Base-by-base conservation (phyloP, 2,329 filamentous ascomycete genomes). In the Xylaria arbuscula region DNA sequence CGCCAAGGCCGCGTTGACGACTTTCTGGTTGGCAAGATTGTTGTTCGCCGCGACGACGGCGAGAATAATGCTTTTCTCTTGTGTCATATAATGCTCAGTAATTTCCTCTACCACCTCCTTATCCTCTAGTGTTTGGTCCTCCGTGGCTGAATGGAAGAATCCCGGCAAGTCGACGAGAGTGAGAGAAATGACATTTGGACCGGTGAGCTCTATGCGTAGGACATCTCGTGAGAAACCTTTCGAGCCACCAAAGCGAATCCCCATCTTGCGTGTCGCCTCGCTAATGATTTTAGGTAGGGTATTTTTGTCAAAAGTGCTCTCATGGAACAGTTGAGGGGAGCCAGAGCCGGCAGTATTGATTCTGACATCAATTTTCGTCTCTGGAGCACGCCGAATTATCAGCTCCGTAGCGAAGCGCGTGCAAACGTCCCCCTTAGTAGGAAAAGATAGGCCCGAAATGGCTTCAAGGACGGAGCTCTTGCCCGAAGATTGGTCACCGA, bases 141-240 rank as follows among this genome's bases (percentile, higher is more conserved):
- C 81, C 32, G 79, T 83, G 4, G 81, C 78, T 0, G 81, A 79
- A n/a, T 83, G 80, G 63, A 87, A 85, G 11, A 89, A 76, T 1
- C 87, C 87, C 0, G 87, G 87, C 0, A 89, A 79, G 73, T 89
- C 87, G 3, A 89, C 86, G 28, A 89, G 79, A 0, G 87, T 89
- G 40, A 89, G 78, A n/a, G 86, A 83, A 3, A 82, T 82, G 36
- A 80, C 79, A 2, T 79, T 72, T 0, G 85, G 83, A 0, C 84
- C 83, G 1, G 78, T 77, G 2, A 86, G 75, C 69, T 86, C 83
- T 24, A 87, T 78, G 1, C 80, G 80, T 2, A 87, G 79, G 0
- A 83, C 74, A 67, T 86, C 82, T 22, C 24, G 24, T 4, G 24
- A 50, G 42, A 59, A 59, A 8, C 22, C 28, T 36, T 28, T 47